Conservation (phyloP, 768 basidiomycete genomes). For the Amanita pallidorosea region DNA sequence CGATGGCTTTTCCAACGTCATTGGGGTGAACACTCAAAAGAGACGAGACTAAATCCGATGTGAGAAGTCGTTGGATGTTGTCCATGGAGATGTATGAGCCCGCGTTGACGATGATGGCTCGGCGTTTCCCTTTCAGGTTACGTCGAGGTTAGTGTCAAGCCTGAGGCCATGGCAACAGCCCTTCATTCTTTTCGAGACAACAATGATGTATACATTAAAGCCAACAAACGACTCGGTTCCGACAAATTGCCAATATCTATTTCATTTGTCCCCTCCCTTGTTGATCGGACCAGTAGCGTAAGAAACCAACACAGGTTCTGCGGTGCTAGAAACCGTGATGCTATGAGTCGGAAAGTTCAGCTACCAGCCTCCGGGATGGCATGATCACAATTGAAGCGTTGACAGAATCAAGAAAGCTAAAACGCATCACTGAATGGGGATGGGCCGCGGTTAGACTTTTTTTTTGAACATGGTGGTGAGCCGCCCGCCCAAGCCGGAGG, state of each 20-base stretch:
- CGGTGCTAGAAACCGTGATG: background rate
- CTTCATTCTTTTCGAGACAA: background rate
- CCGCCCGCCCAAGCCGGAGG: background rate
- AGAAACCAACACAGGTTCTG: background rate
- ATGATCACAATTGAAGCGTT: background rate
- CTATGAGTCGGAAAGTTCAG: background rate
- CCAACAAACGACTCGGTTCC: background rate
- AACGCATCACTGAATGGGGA: background rate
- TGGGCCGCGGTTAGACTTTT: background rate
- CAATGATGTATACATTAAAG: too few species aligned
- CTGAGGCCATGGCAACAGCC: background rate
- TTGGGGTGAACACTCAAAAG: constrained; percentile 5
- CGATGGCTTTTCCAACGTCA: background rate
- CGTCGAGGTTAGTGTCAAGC: too few species aligned
- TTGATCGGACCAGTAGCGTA: background rate
- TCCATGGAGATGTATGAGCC: constrained; percentile 1
- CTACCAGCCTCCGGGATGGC: background rate
- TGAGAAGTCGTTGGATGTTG: constrained; percentile 3
- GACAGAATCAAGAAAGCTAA: constrained; percentile 7
- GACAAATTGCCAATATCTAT: background rate
- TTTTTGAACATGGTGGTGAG: background rate
- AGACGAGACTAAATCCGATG: constrained; percentile 4
- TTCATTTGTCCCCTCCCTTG: background rate
- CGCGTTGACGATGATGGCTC: too few species aligned
- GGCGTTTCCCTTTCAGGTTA: too few species aligned